Base-by-base conservation (phyloP, 768 basidiomycete species). In the Leccinum subtestaceum region DNA sequence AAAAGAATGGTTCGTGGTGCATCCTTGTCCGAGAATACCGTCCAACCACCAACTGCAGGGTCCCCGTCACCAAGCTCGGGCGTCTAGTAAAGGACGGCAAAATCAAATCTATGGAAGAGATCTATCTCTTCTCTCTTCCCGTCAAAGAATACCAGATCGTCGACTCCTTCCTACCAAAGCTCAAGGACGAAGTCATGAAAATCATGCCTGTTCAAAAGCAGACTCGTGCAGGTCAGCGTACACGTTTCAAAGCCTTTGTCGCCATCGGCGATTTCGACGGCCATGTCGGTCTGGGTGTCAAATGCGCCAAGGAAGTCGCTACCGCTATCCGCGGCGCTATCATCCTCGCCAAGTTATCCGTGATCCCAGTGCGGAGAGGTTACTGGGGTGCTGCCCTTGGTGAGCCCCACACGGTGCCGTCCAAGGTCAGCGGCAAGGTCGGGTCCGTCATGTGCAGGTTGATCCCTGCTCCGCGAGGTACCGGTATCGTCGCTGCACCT, bases 191-290 rank as follows among this genome's bases (percentile, higher is more conserved):
- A 76, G 97, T 99, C 65, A 99, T 99, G 97, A 96, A 95, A 77
- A 98, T 99, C 75, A 95, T 95, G 89, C 97, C 97, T 66, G 97
- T 99, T 57, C 97, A 98, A 81, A 99, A 99, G 80, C 97, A 99
- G 78, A 99, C 97, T 61, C 95, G 93, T 73, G 97, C 97, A 68
- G 97, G 97, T 76, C 97, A 99, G 78, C 92, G 97, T 68, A 99
- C 97, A 60, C 91, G 97, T 64, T 99, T 99, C 88, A 98, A 99
- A 81, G 97, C 97, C 27, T 98, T 98, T 79, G 97, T 98, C 70
- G 97, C 97, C 61, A 97, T 99, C 70, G 97, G 97, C 74, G 97
- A 99, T 80, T 93, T 87, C 68, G 95, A 98, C 71, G 96, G 97
- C 58, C 97, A 98, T 75, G 95, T 99, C 72, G 97, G 97, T 69